These are phyloP conservation scores for Yamadazyma olivae DNA, from an alignment of 805 yeast species.

Conservation along the genomic window DNA sequence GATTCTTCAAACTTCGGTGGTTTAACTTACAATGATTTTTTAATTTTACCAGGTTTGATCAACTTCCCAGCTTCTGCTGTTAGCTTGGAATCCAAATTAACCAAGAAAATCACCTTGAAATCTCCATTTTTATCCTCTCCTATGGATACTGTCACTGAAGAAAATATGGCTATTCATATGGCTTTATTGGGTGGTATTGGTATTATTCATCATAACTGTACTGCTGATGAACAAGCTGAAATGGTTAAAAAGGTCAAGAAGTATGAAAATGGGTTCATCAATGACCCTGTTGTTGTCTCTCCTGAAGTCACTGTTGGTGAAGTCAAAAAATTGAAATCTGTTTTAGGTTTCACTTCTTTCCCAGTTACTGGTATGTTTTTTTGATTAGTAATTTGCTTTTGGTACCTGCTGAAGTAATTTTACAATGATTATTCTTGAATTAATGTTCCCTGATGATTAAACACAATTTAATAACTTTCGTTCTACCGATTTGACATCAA, in stretches of 20 bases:
- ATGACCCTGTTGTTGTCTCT: constrained; percentile 79
- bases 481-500: constrained; percentile 97
- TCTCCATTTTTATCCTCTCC: constrained; percentile 97
- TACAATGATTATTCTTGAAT: constrained; percentile 1
- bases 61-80: constrained; percentile 81
- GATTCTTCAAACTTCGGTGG: constrained; percentile 93
- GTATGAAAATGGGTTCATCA: constrained; percentile 96
- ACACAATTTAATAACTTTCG: constrained; percentile 79
- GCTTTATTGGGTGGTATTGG: constrained; percentile 99
- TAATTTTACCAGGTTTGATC: constrained; percentile 93
- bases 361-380: constrained; percentile 96
- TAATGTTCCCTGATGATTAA: constrained; percentile 12
- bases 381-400: constrained; percentile 1
- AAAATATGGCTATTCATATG: constrained; percentile 97
- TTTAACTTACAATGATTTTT: constrained; percentile 93
- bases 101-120: constrained; percentile 87
- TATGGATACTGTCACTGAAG: constrained; percentile 98
- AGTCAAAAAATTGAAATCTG: constrained; percentile 64
- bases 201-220: constrained; percentile 95
- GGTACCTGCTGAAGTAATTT: constrained; percentile 11
- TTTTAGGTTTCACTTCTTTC: constrained; percentile 92
- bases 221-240: constrained; percentile 96
- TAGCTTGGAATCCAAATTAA: constrained; percentile 77
- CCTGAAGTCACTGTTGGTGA: constrained; percentile 79
- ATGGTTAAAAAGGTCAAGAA: constrained; percentile 97